Evolutionary conservation across 129 eudicot species (phyloP), one percentile per base, ranked within the genome.

Genomic region (Helianthus tuberosus): DNA sequence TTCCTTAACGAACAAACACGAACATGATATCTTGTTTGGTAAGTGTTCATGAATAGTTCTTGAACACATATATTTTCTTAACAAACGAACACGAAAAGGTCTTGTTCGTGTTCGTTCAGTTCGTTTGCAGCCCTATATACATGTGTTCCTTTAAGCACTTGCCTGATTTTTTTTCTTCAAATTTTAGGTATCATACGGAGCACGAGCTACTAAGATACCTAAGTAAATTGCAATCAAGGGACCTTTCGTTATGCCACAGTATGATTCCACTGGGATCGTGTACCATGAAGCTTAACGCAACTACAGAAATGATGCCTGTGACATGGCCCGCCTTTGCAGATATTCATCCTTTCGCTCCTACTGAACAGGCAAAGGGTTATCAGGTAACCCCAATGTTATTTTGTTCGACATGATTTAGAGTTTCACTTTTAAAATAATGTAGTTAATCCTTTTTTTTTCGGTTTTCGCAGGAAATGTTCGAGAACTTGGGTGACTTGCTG

Each of bases 181-280:
- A 11, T 51, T 47, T 52, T 75, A 89, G 98, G 79, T 84, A 76
- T 73, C 99, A 94, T 69, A 94, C 97, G 4, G 97, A 94, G 87
- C 99, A 94, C 53, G 99, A 94, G 90, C 91, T 94, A 67, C 91
- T 94, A 64, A 84, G 99, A 74, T 94, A 94, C 86, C 60, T 94
- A 51, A 80, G 89, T 43, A 91, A 76, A 84, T 76, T 94, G 81
- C 99, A 94, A 47, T 75, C 97, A 3, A 94, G 85, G 86, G 99
- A 94, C 81, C 90, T 94, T 20, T 94, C 99, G 3, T 71, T 94
- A 63, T 91, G 97, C 89, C 99, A 94, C 86, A 94, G 99, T 84
- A 94, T 94, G 99, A 91, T 94, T 76, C 97, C 99, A 1, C 68
- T 94, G 78, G 99, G 99, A 63, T 94, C 99, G 74, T 94, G 99